Evolutionary conservation across 805 yeast species (phyloP).

Genomic region (Torulaspora gathmanii): DNA sequence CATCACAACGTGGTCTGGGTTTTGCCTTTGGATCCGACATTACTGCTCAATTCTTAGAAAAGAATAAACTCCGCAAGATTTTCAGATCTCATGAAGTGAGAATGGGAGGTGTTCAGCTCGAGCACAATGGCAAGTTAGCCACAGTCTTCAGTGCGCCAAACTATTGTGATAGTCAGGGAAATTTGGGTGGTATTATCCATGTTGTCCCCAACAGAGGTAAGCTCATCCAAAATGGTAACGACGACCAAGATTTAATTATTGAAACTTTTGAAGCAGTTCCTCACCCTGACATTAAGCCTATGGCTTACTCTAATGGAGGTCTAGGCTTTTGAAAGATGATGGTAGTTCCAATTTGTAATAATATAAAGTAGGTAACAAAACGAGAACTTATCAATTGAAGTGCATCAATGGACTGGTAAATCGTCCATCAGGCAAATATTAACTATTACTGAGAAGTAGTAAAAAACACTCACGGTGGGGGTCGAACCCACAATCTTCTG

Average conservation of each 20-base stretch:
- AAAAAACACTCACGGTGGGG: constrained; percentile 48
- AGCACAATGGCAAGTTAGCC: constrained; percentile 78
- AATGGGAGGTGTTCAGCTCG: constrained; percentile 82
- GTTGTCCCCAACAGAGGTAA: constrained; percentile 41
- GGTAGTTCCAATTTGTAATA: background rate
- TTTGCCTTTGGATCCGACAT: constrained; percentile 96
- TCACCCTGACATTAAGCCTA: constrained; percentile 89
- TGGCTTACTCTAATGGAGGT: constrained; percentile 75
- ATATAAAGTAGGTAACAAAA: constrained; percentile 1
- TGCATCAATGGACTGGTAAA: no score
- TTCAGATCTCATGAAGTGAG: constrained; percentile 95
- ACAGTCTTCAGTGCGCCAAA: constrained; percentile 99
- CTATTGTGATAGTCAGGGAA: constrained; percentile 90
- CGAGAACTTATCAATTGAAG: background rate
- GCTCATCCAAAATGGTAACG: constrained; percentile 40
- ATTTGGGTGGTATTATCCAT: constrained; percentile 84
- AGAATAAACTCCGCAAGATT: constrained; percentile 68
- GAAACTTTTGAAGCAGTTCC: constrained; percentile 73
- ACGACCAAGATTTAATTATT: constrained; percentile 47
- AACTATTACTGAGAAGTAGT: background rate
- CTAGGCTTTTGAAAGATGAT: constrained; percentile 28
- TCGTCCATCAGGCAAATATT: no score
- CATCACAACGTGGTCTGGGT: constrained; percentile 92
- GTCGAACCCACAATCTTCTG: constrained; percentile 54
- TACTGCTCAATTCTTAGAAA: constrained; percentile 69